Evolutionary conservation across 1,284 basidiomycete genomes (phyloP).

Genomic region (Pseudozyma tsukubaensis): DNA sequence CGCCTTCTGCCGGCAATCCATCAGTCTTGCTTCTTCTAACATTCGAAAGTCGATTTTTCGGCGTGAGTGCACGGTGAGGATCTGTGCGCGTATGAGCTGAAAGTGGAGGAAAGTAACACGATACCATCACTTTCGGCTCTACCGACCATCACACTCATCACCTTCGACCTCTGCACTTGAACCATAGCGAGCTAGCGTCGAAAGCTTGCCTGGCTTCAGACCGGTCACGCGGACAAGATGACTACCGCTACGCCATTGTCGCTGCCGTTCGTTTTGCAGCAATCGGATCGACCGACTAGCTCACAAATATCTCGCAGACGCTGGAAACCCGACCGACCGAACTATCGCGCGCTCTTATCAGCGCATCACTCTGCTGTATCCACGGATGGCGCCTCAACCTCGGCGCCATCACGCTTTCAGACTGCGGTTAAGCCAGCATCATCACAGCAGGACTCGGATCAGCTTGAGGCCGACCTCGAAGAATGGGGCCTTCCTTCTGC

Average conservation of each 20-base stretch:
- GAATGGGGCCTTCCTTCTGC: slow-evolving; percentile 36
- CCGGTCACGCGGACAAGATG: slow-evolving; percentile 8
- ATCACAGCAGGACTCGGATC: slow-evolving; percentile 11
- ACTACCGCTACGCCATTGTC: slow-evolving; percentile 33
- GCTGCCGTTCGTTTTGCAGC: slow-evolving; percentile 32
- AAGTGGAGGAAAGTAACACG: slow-evolving; percentile 15
- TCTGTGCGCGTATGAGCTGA: slow-evolving; percentile 6
- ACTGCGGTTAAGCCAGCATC: not conserved
- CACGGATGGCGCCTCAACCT: not conserved
- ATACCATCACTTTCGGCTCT: not conserved
- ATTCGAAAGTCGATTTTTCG: not conserved
- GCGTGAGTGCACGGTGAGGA: slow-evolving; percentile 5
- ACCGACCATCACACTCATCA: not conserved
- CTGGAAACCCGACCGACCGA: slow-evolving; percentile 36
- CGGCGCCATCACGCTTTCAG: slow-evolving; percentile 2
- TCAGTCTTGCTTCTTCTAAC: not conserved
- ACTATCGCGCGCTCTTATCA: slow-evolving; percentile 31
- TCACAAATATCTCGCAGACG: slow-evolving; percentile 11
- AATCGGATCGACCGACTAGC: slow-evolving; percentile 2
- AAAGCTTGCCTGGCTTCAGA: too few relatives aligned
- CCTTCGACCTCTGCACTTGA: not conserved
- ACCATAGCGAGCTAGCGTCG: not conserved
- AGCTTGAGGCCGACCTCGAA: slow-evolving; percentile 28
- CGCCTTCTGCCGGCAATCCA: not conserved
- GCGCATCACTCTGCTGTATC: slow-evolving; percentile 2